Percentiles rank a stretch among this genome's conserved stretches.
These are phyloP conservation scores for Scutellaria minor DNA, from an alignment of 257 asterid species.

Conservation along the genomic window DNA sequence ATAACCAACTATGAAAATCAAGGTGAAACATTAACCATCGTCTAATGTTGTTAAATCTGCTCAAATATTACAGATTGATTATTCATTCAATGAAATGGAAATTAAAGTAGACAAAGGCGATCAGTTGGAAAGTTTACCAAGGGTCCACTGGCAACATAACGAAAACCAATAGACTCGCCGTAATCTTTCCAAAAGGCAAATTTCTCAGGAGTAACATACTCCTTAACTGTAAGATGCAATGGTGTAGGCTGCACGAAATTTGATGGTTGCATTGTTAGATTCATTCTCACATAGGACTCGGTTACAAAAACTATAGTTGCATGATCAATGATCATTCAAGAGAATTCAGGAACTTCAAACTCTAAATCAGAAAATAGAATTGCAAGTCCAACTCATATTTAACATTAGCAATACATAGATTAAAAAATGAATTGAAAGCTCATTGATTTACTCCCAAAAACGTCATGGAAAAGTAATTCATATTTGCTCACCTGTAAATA, in stretches of 20 bases:
- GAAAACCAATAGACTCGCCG: constrained; percentile 97
- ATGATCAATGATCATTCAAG: neutral
- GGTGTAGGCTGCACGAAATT: constrained; percentile 86
- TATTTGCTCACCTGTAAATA: constrained; percentile 75
- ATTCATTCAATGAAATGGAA: neutral
- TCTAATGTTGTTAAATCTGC: neutral
- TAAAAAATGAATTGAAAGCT: neutral
- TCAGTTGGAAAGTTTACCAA: constrained; percentile 54
- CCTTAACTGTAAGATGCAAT: constrained; percentile 90
- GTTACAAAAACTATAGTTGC: constrained; percentile 17
- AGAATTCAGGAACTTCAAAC: constrained; percentile 9
- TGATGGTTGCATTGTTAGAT: constrained; percentile 12
- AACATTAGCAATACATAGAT: neutral
- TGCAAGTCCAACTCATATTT: constrained; percentile 12
- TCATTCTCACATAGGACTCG: constrained; percentile 4
- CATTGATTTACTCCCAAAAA: constrained; percentile 9
- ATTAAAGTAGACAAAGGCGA: neutral
- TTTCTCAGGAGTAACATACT: constrained; percentile 86
- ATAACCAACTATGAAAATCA: neutral
- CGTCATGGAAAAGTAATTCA: constrained; percentile 7
- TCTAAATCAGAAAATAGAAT: constrained; percentile 3
- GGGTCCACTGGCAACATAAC: constrained; percentile 98
- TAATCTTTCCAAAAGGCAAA: constrained; percentile 91
- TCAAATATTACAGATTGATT: neutral
- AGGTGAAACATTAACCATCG: neutral